Evolutionary conservation across 2,329 filamentous ascomycete genomes (phyloP), one percentile per base, ranked within the genome.

Genomic region (Tricladium varicosporioides): DNA sequence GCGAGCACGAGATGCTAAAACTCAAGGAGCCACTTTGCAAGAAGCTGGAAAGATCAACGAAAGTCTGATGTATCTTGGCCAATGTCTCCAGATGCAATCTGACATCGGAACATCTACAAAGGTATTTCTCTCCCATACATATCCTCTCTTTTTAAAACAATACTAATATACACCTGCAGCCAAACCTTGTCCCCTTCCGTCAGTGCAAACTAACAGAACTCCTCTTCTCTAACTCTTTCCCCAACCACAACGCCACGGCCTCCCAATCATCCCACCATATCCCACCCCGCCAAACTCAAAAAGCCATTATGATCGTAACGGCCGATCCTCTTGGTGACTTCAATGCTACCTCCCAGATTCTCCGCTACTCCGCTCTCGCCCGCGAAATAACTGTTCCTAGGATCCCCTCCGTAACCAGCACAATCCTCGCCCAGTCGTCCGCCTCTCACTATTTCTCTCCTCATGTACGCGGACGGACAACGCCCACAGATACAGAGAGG

Each of bases 21-120:
- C 94, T 0, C 89, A 92, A 0, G 94, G 94, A 11, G 87, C 91
- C 3, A 97, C 93, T 0, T 81, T 99, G 13, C 93, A 89, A 0
- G 94, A 99, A 75, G 94, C 93, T 36, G 94, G 94, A 53, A 97
- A 97, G 75, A 99, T 99, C 71, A 99, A 99, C 69, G 92, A 97
- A 73, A 96, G 91, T 69, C 77, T 99, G 69, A 99, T 99, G 94
- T 97, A 97, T 71, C 81, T 99, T 1, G 94, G 94, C 0, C 94
- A 97, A 70, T 99, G 94, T 70, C 81, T 99, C 66, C 93, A 97
- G 71, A 93, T 96, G 80, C 93, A 97, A 71, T 92, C 88, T 58
- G 91, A 93, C 65, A 81, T 86, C 32, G 86, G 87, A 45, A 86
- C 80, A 61, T 86, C 85, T 11, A 84, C 81, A 69, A 93, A 91